Evolutionary conservation across 768 basidiomycete species (phyloP), one percentile per base, ranked within the genome.

Genomic region (Boletus tylopilopsis): DNA sequence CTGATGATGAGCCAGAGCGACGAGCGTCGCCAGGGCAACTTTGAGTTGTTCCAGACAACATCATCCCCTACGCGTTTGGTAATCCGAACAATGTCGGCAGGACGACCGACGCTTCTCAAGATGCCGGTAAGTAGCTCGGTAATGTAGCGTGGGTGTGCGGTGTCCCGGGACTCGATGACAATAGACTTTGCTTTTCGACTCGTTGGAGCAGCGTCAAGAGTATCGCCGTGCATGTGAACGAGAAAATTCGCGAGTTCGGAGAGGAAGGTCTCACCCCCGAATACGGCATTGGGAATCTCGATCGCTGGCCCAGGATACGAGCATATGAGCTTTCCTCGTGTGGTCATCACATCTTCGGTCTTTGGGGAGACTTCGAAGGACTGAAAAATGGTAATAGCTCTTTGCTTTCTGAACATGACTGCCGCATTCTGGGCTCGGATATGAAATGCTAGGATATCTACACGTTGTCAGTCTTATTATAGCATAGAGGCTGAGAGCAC

Each of bases 401-500:
- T 33, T 15, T 48, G 42, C 45, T 62, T 62, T 38, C 71, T 67
- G 33, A 76, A 49, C 7, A 80, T 57, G 8, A 81, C 38, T 8
- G 66, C 76, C 4, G 76, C 76, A 42, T 80, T 81, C 44, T 80
- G 78, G 1, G 68, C 64, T 24, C 63, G 62, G 24, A 80, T 66
- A 4, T 64, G 64, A 30, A 78, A 63, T 23, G 63, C 64, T 11
- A 73, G 47, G 30, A 69, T 56, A 50, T 72, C 79, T 79, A 45
- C 24, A 19, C 1, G 16, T 5, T 13, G 10, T 51, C 15, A 51
- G 36, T 18, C 35, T 35, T 16, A 27, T 11, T 11, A 32, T 23
- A 16, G 29, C 10, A 2, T 15, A 13, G 3, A 16, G 16, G 19
- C 15, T 47, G 18, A n/a, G n/a, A n/a, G n/a, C n/a, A n/a, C n/a